Evolutionary conservation across 768 basidiomycete genomes (phyloP), one percentile per base, ranked within the genome.

Genomic region (Sistotremastrum niveocremeum): DNA sequence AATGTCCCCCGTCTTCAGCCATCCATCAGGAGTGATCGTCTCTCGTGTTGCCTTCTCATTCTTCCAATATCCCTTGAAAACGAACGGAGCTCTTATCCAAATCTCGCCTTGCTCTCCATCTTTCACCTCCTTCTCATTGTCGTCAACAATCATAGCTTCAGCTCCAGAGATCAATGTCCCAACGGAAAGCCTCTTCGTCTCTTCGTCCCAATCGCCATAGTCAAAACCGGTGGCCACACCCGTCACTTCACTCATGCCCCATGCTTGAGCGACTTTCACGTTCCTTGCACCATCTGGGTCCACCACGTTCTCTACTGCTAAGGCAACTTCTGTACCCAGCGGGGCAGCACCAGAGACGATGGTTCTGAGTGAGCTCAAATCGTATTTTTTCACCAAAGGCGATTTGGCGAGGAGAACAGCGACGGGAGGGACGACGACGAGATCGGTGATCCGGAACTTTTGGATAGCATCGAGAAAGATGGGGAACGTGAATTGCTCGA

Each of bases 1-100:
- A 28, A 67, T 56, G 50, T 70, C 68, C 1, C 68, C 66, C 41
- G 68, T 66, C 56, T 58, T 63, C 49, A 64, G 58, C 66, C 66
- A 70, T 0, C 57, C 52, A 4, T 59, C 57, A 6, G 38, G 32
- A 0, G 57, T 56, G 44, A 68, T 60, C 2, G 62, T 57, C 32
- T 57, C 55, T n/a, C 44, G 39, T 7, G 67, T 68, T 1, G 65
- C 62, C 42, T 61, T 50, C n/a, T 49, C 42, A 42, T 67, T 65
- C 31, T 51, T 54, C 57, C 56, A 62, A 47, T 68, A 68, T 2
- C 65, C 64, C 39, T 49, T 55, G 39, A 28, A n/a, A 11, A 53
- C 37, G 28, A 34, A 11, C 3, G 47, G 43, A 1, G 31, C 47
- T 38, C 49, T 38, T 4, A 67, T 20, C 60, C 64, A 65, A 7